phyloP scores from a whole-genome alignment of 768 basidiomycete genomes.

The Hemileccinum rubropunctum region DNA sequence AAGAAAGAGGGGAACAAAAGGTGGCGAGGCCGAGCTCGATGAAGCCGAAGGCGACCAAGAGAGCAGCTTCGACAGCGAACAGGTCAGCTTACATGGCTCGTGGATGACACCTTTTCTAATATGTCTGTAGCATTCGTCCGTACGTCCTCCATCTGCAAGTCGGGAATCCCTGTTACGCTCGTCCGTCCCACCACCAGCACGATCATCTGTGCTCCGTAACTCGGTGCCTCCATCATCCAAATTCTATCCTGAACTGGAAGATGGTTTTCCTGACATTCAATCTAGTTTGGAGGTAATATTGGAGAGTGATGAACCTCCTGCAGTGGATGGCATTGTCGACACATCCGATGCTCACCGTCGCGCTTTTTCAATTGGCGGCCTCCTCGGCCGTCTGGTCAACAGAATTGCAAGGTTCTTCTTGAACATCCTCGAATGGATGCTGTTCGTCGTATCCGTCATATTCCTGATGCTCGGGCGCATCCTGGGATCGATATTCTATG shows the following conservation, averaged over 20 bases:
- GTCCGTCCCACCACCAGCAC: constrained; percentile 38
- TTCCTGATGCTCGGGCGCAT: constrained; percentile 46
- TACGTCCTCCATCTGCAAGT: constrained; percentile 32
- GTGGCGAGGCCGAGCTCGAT: constrained; percentile 33
- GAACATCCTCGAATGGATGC: constrained; percentile 20
- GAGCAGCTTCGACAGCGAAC: constrained; percentile 35
- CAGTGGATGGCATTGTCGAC: constrained; percentile 26
- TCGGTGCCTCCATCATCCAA: constrained; percentile 42
- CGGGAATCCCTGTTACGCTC: constrained; percentile 32
- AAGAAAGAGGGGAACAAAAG: constrained; percentile 49
- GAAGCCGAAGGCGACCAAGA: constrained; percentile 52
- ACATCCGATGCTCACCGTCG: constrained; percentile 18
- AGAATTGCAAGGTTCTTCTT: constrained; percentile 29
- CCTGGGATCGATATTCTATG: constrained; percentile 48
- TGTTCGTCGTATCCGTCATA: constrained; percentile 31
- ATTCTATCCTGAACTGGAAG: constrained; percentile 10
- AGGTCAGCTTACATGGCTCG: constrained; percentile 36
- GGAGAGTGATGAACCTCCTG: constrained; percentile 56
- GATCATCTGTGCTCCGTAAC: constrained; percentile 35
- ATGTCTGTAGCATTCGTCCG: constrained; percentile 22
- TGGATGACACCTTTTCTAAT: constrained; percentile 7
- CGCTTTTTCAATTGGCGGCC: constrained; percentile 45
- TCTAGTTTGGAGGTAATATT: constrained; percentile 60
- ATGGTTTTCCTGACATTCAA: constrained; percentile 40
- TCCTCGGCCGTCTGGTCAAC: constrained; percentile 45